Base-by-base conservation (phyloP, 2,329 filamentous ascomycete species). In the Fusarium staphyleae region DNA sequence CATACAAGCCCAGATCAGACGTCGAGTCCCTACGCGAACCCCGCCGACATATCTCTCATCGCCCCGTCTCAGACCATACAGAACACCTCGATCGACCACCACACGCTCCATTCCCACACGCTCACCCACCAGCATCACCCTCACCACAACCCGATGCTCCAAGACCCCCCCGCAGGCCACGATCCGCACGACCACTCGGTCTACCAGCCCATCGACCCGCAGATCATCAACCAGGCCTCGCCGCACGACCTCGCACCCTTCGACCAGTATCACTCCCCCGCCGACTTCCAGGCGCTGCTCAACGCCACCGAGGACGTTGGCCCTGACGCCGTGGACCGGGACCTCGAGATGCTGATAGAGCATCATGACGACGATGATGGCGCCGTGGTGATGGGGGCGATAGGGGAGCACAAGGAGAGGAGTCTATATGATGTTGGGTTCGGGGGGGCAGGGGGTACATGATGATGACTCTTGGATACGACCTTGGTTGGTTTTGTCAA, bases 141-240 rank as follows among this genome's bases (percentile, higher is more conserved):
- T 16, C 58, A 65, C 42, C 66, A 69, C 41, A 67, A 57, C 37
- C 66, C 65, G 19, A 68, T 69, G 66, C 60, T 69, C 63, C 74
- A 52, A 61, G 68, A 70, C 46, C 72, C 50, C 60, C 71, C 12
- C 48, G 63, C 42, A 66, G 66, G 50, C 44, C 58, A 70, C 4
- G 63, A 67, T 28, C 67, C 48, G 10, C 58, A 65, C 28, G 52
- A 66, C 19, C 52, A 47, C 45, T 54, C 45, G 14, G 70, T 77
- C 22, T 81, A 81, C 66, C 80, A 83, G 46, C 82, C 81, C 19
- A 84, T 85, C 68, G 82, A 85, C 65, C 82, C 82, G n/a, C 81
- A 82, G 60, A 84, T 85, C 47, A 84, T 84, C 62, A 78, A 63
- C 52, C 47, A 67, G n/a, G 37, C 63, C 40, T 50, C 57, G 22